Percentiles rank a stretch among this genome's conserved stretches.
Conservation (phyloP, 2,329 filamentous ascomycete genomes). For the Monilinia laxa region DNA sequence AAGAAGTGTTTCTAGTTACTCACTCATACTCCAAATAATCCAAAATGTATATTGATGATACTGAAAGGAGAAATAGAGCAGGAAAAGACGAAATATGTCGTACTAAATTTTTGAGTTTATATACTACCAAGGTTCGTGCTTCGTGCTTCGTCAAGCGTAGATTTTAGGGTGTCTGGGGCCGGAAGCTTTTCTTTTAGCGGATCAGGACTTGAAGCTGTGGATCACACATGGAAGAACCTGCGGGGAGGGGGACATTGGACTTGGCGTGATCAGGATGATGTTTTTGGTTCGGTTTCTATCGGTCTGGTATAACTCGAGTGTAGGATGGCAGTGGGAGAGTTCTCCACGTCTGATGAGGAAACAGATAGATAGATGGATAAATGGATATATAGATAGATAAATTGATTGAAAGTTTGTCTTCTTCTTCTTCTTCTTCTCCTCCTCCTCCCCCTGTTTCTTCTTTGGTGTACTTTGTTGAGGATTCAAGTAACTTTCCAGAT, state of each 20-base stretch:
- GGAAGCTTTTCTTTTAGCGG: constrained; percentile 19
- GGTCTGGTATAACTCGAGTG: neutral
- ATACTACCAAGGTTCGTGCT: neutral
- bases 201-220: neutral
- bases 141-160: neutral
- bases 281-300: neutral
- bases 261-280: neutral
- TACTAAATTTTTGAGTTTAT: neutral
- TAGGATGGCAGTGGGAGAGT: too few species aligned
- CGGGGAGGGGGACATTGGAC: neutral
- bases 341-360: too few species aligned
- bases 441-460: neutral
- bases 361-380: too few species aligned
- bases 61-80: neutral
- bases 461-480: constrained; percentile 4
- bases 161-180: constrained; percentile 9
- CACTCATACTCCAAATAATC: constrained; percentile 7
- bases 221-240: too few species aligned
- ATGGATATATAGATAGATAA: neutral
- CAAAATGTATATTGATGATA: neutral
- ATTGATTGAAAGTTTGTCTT: neutral
- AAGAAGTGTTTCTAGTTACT: constrained; percentile 6
- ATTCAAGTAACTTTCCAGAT: neutral
- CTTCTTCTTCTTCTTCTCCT: too few species aligned
- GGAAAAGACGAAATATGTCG: neutral